Percentiles rank a stretch among this genome's conserved stretches.
Conservation (phyloP, 257 asterid species). For the Solanum arcanum region DNA sequence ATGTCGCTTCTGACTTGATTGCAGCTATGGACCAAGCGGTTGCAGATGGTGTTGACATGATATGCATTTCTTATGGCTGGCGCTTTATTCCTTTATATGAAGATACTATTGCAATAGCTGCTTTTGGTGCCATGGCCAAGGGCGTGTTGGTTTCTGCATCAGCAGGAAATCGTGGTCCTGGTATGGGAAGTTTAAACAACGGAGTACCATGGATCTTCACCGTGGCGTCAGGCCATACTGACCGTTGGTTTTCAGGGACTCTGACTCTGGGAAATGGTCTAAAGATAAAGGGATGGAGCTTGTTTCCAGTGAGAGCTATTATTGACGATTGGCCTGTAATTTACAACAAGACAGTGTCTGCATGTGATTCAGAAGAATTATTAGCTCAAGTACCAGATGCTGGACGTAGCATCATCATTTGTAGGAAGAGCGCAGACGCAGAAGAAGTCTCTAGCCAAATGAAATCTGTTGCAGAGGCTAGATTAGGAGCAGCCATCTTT, state of each 20-base stretch:
- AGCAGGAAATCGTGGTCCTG: conserved; percentile 12
- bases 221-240: conserved; percentile 19
- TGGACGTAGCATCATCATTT: conserved; percentile 6
- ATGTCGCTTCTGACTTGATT: conserved; percentile 7
- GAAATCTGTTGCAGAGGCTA: background rate
- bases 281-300: conserved; percentile 14
- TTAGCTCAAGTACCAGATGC: background rate
- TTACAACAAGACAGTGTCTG: conserved; percentile 16
- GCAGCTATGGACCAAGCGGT: conserved; percentile 20
- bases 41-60: conserved; percentile 4
- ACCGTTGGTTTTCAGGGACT: conserved; percentile 18
- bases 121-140: conserved; percentile 39
- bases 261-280: conserved; percentile 20
- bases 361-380: conserved; percentile 8
- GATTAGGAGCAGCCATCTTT: conserved; percentile 14
- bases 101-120: conserved; percentile 24
- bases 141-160: conserved; percentile 28
- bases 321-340: conserved; percentile 10
- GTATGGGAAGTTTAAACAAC: conserved; percentile 12
- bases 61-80: background rate
- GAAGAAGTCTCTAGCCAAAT: conserved; percentile 1
- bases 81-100: background rate
- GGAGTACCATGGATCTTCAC: conserved; percentile 39
- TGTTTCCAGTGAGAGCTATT: conserved; percentile 22
- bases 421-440: background rate